These are phyloP conservation scores for Neltuma alba DNA, from an alignment of 306 rosid species.

Conservation along the genomic window DNA sequence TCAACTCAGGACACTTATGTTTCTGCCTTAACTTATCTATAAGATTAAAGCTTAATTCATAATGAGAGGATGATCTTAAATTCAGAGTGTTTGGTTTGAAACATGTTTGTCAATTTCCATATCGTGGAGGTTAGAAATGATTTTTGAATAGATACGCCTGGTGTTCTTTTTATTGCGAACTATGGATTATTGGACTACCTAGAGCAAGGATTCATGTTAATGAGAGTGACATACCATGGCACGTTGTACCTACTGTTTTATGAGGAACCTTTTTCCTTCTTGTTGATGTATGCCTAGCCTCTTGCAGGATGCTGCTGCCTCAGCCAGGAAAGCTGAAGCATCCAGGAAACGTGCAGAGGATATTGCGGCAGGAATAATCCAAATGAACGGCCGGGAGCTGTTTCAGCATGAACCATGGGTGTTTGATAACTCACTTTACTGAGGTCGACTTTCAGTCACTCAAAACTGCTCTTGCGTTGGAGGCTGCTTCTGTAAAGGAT, in stretches of 20 bases:
- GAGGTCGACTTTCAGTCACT: constrained; percentile 46
- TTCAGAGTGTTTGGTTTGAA: not conserved
- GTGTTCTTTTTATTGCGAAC: not conserved
- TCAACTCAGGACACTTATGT: not conserved
- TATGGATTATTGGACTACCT: constrained; percentile 1
- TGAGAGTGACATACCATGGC: constrained; percentile 12
- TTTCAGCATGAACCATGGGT: constrained; percentile 87
- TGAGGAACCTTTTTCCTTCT: constrained; percentile 8
- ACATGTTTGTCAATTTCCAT: not conserved
- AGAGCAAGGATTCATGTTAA: constrained; percentile 1
- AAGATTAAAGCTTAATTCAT: not conserved
- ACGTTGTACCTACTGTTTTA: not conserved
- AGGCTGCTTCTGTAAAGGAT: not conserved
- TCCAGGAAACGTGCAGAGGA: constrained; percentile 82
- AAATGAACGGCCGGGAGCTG: constrained; percentile 91
- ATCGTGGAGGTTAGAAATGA: not conserved
- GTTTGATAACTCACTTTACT: constrained; percentile 71
- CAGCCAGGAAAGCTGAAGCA: constrained; percentile 72
- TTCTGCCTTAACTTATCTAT: constrained; percentile 19
- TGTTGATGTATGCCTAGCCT: not conserved
- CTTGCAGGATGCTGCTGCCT: constrained; percentile 72
- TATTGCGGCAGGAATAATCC: constrained; percentile 72
- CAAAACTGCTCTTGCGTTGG: constrained; percentile 6
- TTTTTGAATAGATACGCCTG: not conserved
- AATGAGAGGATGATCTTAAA: not conserved